These are phyloP conservation scores for Colletotrichum cereale DNA, from an alignment of 2,329 filamentous ascomycete species.

Conservation along the genomic window DNA sequence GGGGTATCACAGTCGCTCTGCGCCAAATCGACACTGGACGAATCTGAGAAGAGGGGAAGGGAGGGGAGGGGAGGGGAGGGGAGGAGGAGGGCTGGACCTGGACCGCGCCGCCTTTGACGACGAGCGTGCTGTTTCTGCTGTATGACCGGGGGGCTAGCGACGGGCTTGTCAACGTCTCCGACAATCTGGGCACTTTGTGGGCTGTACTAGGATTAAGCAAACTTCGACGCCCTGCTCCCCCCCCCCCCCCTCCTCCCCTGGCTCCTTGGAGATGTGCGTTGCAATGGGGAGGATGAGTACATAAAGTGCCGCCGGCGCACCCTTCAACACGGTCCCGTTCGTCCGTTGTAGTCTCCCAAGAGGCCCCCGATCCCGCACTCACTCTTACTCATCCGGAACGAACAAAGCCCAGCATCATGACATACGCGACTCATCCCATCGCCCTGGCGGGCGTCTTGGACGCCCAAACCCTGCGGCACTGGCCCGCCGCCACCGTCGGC, in stretches of 20 bases:
- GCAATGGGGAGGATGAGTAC: neutral
- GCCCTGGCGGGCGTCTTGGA: conserved; percentile 13
- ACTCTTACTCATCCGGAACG: neutral
- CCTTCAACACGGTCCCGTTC: neutral
- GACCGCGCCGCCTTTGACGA: neutral
- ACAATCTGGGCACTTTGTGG: neutral
- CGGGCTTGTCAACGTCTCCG: neutral
- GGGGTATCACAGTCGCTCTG: no score
- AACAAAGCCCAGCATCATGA: conserved; percentile 10
- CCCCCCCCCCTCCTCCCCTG: neutral
- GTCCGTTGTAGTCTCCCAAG: neutral
- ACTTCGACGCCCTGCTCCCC: neutral
- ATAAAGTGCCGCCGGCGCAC: neutral
- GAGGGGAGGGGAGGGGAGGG: neutral
- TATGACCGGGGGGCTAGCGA: conserved; percentile 9
- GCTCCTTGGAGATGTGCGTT: neutral
- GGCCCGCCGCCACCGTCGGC: conserved; percentile 23
- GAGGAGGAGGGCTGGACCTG: conserved; percentile 1
- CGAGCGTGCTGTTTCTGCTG: neutral
- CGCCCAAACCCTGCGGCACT: conserved; percentile 7
- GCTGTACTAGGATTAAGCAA: neutral
- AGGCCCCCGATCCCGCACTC: neutral
- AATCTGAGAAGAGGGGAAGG: neutral
- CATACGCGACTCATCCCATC: conserved; percentile 15
- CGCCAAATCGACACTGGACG: no score